Percentiles rank a stretch among this genome's conserved stretches.
These are phyloP conservation scores for Dioszegia aurantiaca DNA, from an alignment of 768 basidiomycete genomes.

Conservation along the genomic window DNA sequence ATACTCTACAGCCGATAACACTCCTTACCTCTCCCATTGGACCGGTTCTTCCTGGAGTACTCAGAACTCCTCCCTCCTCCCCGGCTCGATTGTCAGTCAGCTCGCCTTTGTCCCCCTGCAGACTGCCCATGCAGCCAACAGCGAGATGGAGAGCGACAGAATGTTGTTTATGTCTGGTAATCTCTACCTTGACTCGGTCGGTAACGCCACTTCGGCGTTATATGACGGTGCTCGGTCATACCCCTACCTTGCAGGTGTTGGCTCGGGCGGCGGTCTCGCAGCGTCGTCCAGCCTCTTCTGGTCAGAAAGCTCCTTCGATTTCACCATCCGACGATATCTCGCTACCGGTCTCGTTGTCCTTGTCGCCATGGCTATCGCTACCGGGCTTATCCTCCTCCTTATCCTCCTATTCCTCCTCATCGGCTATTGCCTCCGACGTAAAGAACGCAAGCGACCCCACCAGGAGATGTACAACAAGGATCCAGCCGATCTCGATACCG, in stretches of 20 bases:
- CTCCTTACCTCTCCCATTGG: constrained; percentile 78
- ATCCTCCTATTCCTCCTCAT: constrained; percentile 48
- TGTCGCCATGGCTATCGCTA: constrained; percentile 93
- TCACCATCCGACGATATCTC: constrained; percentile 69
- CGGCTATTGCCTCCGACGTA: constrained; percentile 36
- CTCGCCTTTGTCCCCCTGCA: constrained; percentile 86
- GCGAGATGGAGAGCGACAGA: constrained; percentile 73
- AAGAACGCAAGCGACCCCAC: constrained; percentile 21
- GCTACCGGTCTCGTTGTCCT: constrained; percentile 91
- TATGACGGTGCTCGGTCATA: constrained; percentile 79
- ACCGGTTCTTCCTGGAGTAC: constrained; percentile 73
- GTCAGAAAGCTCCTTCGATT: constrained; percentile 53
- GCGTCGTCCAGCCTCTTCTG: constrained; percentile 75
- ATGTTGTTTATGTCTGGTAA: constrained; percentile 85
- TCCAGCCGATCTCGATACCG: constrained; percentile 13
- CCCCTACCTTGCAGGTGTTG: constrained; percentile 74
- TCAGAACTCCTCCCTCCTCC: constrained; percentile 56
- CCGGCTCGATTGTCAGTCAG: constrained; percentile 69
- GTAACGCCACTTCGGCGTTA: constrained; percentile 76
- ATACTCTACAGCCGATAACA: constrained; percentile 63
- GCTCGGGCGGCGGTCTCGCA: constrained; percentile 67
- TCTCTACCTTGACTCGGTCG: constrained; percentile 66
- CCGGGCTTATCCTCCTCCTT: constrained; percentile 63
- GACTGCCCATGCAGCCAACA: constrained; percentile 67
- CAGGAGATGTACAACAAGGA: constrained; percentile 32